A percentile compares a stretch with the other conserved stretches of the same genome.
These are phyloP conservation scores for Erodium chrysanthum DNA, from an alignment of 441 rosid genomes.

Conservation along the genomic window DNA sequence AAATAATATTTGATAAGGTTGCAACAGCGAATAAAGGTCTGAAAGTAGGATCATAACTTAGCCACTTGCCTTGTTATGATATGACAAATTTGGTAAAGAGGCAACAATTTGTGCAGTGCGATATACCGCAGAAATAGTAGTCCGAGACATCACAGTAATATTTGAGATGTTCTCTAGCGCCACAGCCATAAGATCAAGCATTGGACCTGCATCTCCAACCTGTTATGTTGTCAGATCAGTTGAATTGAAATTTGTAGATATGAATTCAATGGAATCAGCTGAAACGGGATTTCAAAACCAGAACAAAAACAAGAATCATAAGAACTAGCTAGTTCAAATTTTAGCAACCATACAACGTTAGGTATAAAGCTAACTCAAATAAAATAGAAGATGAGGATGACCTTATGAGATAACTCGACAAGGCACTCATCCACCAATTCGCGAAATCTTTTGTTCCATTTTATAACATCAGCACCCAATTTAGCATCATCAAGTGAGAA, in stretches of 20 bases:
- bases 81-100: constrained; percentile 61
- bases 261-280: not conserved
- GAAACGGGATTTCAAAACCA: constrained; percentile 6
- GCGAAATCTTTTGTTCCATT: constrained; percentile 47
- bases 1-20: not conserved
- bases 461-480: constrained; percentile 47
- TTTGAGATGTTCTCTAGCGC: constrained; percentile 84
- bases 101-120: constrained; percentile 88
- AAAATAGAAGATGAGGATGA: constrained; percentile 24
- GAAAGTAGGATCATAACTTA: constrained; percentile 9
- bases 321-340: not conserved
- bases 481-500: constrained; percentile 61
- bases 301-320: constrained; percentile 15
- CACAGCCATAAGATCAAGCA: constrained; percentile 79
- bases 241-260: constrained; percentile 10
- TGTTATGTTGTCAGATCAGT: constrained; percentile 24
- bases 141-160: constrained; percentile 58
- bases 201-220: constrained; percentile 95
- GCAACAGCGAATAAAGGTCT: constrained; percentile 8
- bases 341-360: constrained; percentile 12
- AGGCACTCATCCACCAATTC: constrained; percentile 83
- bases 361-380: not conserved
- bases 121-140: constrained; percentile 66
- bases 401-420: constrained; percentile 60
- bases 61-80: constrained; percentile 64